These are phyloP conservation scores for Allantophomopsis lycopodina DNA, from an alignment of 2,329 filamentous ascomycete genomes.

Conservation along the genomic window DNA sequence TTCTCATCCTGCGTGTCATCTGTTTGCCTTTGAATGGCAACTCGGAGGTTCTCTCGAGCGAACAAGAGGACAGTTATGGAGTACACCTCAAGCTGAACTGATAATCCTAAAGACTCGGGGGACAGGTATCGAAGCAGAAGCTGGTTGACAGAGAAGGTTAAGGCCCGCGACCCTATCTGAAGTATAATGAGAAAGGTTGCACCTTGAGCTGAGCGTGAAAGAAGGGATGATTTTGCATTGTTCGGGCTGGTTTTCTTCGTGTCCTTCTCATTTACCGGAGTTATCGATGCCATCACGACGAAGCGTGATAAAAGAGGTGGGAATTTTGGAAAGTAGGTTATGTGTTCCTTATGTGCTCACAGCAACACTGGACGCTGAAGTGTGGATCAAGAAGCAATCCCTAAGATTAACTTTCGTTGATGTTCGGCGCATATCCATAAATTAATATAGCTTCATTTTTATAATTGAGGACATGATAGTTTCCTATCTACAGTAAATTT, in stretches of 20 bases:
- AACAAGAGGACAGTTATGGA: conserved; percentile 92
- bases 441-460: too few species aligned
- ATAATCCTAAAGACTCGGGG: conserved; percentile 69
- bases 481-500: too few species aligned
- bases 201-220: conserved; percentile 31
- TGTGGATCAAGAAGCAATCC: too few species aligned
- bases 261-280: too few species aligned
- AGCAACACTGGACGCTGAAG: too few species aligned
- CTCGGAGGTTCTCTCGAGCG: conserved; percentile 75
- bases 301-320: too few species aligned
- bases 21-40: conserved; percentile 77
- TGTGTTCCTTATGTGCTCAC: too few species aligned
- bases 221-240: background rate
- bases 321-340: too few species aligned
- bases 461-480: too few species aligned
- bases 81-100: conserved; percentile 85
- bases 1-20: conserved; percentile 11
- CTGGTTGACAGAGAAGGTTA: conserved; percentile 90
- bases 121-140: conserved; percentile 78
- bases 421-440: too few species aligned
- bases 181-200: conserved; percentile 79
- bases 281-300: too few species aligned
- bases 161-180: conserved; percentile 72
- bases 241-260: background rate
- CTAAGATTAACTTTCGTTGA: too few species aligned